These are phyloP conservation scores for Staphylotrichum longicolle DNA, from an alignment of 495 filamentous ascomycete genomes.

Conservation along the genomic window DNA sequence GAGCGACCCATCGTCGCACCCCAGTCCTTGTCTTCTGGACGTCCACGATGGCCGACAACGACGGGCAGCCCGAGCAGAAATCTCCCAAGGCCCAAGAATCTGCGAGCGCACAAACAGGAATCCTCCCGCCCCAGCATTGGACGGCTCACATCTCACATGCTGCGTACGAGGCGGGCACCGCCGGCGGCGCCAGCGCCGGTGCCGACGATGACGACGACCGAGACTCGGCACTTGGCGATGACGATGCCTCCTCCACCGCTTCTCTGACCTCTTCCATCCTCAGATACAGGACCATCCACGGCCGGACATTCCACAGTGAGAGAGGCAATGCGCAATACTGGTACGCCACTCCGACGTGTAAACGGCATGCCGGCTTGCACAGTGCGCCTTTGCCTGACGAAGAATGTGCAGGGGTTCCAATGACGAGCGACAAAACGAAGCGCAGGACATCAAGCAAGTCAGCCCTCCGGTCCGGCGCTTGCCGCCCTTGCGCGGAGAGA, in stretches of 20 bases:
- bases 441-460: conserved; percentile 19
- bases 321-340: conserved; percentile 32
- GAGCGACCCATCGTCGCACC: too few species aligned
- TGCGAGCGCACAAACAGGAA: too few species aligned
- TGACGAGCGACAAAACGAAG: conserved; percentile 25
- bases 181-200: too few species aligned
- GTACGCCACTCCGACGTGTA: conserved; percentile 20
- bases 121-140: too few species aligned
- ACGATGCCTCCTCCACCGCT: conserved; percentile 33
- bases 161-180: too few species aligned
- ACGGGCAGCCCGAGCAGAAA: too few species aligned
- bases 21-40: too few species aligned
- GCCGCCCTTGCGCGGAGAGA: too few species aligned
- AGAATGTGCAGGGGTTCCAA: conserved; percentile 16
- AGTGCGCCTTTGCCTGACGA: too few species aligned
- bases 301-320: conserved; percentile 42
- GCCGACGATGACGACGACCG: conserved; percentile 1
- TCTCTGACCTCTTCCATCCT: conserved; percentile 46
- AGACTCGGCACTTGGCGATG: conserved; percentile 9
- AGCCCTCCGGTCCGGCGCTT: not conserved
- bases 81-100: too few species aligned
- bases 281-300: conserved; percentile 43
- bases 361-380: conserved; percentile 27
- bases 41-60: too few species aligned
- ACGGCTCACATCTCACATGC: too few species aligned